Evolutionary conservation across 2,329 filamentous ascomycete species (phyloP).

Genomic region (Alternaria brassicicola): DNA sequence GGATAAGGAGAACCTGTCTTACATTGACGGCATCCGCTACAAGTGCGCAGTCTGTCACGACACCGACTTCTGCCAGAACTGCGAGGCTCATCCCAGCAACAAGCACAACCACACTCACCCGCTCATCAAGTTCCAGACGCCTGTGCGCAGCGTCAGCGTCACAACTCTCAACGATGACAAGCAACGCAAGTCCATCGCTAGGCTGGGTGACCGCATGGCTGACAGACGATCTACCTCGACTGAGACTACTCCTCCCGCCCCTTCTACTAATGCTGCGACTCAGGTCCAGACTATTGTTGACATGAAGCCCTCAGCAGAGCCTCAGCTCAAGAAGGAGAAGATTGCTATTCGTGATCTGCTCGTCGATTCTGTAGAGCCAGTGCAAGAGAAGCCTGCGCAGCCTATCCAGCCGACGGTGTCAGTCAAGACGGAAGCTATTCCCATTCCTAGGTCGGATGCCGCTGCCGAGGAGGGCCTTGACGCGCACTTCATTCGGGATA

Average conservation of each 20-base stretch:
- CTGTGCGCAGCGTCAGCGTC: conserved; percentile 85
- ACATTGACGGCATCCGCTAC: conserved; percentile 86
- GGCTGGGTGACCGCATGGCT: conserved; percentile 71
- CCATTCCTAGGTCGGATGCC: conserved; percentile 10
- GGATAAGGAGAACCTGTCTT: conserved; percentile 58
- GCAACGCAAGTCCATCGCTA: conserved; percentile 67
- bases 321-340: conserved; percentile 51
- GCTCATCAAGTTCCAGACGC: conserved; percentile 94
- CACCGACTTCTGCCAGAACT: conserved; percentile 91
- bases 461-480: conserved; percentile 54
- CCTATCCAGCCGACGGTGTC: conserved; percentile 12
- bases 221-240: conserved; percentile 56
- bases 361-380: conserved; percentile 36
- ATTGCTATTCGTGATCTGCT: conserved; percentile 50
- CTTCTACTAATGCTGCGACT: conserved; percentile 60
- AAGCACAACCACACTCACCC: conserved; percentile 95
- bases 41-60: conserved; percentile 98
- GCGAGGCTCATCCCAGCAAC: conserved; percentile 85
- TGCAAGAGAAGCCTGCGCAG: conserved; percentile 43
- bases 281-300: conserved; percentile 68
- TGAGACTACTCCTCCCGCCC: conserved; percentile 55
- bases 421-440: conserved; percentile 22
- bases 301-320: conserved; percentile 64
- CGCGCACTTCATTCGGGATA: conserved; percentile 77
- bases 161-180: conserved; percentile 81